Conservation (phyloP, 116 monocot genomes). For the Cymodocea nodosa region DNA sequence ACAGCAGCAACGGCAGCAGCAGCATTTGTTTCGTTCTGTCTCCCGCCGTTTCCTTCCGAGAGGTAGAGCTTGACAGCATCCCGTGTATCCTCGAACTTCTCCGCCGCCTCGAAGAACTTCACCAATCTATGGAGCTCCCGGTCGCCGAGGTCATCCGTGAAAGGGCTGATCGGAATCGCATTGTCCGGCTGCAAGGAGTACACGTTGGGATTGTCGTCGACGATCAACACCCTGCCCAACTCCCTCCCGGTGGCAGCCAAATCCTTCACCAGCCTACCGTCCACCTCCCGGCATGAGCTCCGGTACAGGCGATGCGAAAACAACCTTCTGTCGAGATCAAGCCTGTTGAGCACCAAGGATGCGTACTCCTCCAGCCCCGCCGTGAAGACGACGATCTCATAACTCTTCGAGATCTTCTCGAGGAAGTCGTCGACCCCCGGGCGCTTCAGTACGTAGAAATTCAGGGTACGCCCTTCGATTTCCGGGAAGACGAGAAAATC, state of each 20-base stretch:
- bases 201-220: constrained; percentile 75
- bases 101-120: constrained; percentile 35
- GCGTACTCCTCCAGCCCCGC: constrained; percentile 76
- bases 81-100: constrained; percentile 33
- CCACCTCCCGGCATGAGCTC: constrained; percentile 48
- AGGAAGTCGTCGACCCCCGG: constrained; percentile 62
- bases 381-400: constrained; percentile 74
- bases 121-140: constrained; percentile 41
- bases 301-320: constrained; percentile 66
- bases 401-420: constrained; percentile 19
- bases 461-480: constrained; percentile 38
- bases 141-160: constrained; percentile 36
- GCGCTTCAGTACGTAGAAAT: constrained; percentile 67
- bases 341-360: constrained; percentile 52
- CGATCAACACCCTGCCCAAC: constrained; percentile 36
- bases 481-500: constrained; percentile 63
- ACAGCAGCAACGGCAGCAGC: background rate
- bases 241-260: constrained; percentile 38
- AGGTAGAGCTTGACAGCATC: constrained; percentile 39
- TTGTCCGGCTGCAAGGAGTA: constrained; percentile 67
- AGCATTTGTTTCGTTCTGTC: background rate
- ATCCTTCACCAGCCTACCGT: constrained; percentile 53
- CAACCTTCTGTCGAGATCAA: constrained; percentile 36
- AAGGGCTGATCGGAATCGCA: constrained; percentile 43
- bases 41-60: constrained; percentile 1